These are phyloP conservation scores for Triglochin maritima DNA, from an alignment of 106 monocot genomes.

Conservation along the genomic window DNA sequence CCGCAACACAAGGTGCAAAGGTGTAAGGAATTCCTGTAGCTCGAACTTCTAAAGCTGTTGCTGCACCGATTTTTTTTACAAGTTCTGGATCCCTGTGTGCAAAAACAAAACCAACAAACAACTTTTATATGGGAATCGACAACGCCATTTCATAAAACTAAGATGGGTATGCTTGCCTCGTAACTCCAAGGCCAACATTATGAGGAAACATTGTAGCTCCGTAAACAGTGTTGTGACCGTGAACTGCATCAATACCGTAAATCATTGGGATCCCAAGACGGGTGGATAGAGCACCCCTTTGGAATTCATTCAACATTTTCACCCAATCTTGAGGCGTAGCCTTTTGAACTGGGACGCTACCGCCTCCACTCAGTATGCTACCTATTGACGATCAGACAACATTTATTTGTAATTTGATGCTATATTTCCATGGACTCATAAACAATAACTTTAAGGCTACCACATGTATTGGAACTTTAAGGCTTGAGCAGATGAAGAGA, in stretches of 20 bases:
- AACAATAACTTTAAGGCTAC: not conserved
- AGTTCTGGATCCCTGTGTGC: slow-evolving; percentile 39
- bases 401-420: not conserved
- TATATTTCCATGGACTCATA: not conserved
- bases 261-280: slow-evolving; percentile 74
- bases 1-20: slow-evolving; percentile 41
- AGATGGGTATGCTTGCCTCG: slow-evolving; percentile 28
- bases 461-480: not conserved
- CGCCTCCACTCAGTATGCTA: slow-evolving; percentile 70
- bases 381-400: slow-evolving; percentile 21
- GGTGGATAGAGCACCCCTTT: slow-evolving; percentile 51
- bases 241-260: slow-evolving; percentile 79
- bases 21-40: slow-evolving; percentile 39
- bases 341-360: slow-evolving; percentile 36
- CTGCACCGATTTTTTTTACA: slow-evolving; percentile 36
- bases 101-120: not conserved
- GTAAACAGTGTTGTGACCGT: slow-evolving; percentile 75
- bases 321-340: slow-evolving; percentile 48
- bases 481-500: not conserved
- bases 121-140: not conserved
- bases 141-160: not conserved
- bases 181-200: slow-evolving; percentile 70
- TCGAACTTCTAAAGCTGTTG: slow-evolving; percentile 40
- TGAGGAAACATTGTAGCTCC: slow-evolving; percentile 77
- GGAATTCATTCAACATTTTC: slow-evolving; percentile 50